Evolutionary conservation across 768 basidiomycete genomes (phyloP).

Genomic region (Cystobasidium onofrii): DNA sequence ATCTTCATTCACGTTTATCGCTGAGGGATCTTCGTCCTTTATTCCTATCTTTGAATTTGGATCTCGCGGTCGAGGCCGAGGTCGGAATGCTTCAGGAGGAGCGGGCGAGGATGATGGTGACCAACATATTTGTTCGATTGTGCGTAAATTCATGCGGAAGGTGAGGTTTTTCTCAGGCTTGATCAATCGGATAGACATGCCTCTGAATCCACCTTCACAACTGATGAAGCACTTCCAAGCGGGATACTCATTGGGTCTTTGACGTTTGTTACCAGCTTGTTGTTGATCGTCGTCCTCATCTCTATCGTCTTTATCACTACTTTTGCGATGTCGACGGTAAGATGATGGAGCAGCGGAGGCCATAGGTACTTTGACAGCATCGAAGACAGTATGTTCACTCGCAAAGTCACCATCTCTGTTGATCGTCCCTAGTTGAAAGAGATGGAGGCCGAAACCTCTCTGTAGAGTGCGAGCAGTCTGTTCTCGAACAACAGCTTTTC

Average conservation of each 20-base stretch:
- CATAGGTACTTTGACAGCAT: not conserved
- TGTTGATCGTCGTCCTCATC: too few species aligned
- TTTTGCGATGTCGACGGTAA: not conserved
- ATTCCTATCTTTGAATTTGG: not conserved
- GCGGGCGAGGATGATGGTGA: not conserved
- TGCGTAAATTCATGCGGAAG: not conserved
- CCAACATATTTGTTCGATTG: not conserved
- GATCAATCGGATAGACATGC: not conserved
- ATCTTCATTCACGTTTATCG: not conserved
- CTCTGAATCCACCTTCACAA: not conserved
- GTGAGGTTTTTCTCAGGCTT: not conserved
- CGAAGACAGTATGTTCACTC: not conserved
- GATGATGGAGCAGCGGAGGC: not conserved
- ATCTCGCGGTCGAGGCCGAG: not conserved
- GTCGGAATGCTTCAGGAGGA: not conserved
- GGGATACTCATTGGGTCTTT: not conserved
- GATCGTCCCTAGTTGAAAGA: not conserved
- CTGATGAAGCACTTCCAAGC: not conserved
- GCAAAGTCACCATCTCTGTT: slow-evolving; percentile 1
- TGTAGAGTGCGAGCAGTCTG: not conserved
- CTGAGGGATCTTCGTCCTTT: not conserved
- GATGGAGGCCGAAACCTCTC: not conserved
- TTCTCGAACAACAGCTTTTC: not conserved
- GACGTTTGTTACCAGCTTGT: not conserved
- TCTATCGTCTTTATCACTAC: not conserved